These are phyloP conservation scores for Saturnispora besseyi DNA, from an alignment of 805 yeast species.

Conservation along the genomic window DNA sequence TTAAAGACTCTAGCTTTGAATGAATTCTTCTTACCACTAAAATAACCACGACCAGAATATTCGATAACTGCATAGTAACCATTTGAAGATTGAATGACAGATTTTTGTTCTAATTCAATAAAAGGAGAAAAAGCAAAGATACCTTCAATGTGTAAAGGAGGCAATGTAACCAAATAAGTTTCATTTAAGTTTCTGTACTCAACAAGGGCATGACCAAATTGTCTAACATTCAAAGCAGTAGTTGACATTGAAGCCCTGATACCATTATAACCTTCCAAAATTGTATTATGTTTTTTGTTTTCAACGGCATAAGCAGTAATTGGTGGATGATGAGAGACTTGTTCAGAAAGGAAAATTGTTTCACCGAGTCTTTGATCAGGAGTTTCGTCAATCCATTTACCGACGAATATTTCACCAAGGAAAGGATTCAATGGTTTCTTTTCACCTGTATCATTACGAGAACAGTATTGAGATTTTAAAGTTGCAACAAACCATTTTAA, in stretches of 20 bases:
- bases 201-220: conserved; percentile 82
- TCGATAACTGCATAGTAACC: conserved; percentile 71
- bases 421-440: conserved; percentile 97
- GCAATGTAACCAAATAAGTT: conserved; percentile 73
- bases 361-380: conserved; percentile 53
- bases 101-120: conserved; percentile 85
- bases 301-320: conserved; percentile 83
- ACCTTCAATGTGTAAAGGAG: conserved; percentile 93
- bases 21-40: conserved; percentile 88
- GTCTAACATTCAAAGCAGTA: conserved; percentile 74
- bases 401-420: conserved; percentile 88
- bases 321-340: conserved; percentile 97
- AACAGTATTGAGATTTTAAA: conserved; percentile 85
- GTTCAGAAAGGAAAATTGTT: conserved; percentile 75
- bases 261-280: conserved; percentile 83
- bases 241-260: conserved; percentile 76
- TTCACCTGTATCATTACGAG: conserved; percentile 83
- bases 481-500: conserved; percentile 89
- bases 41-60: conserved; percentile 88
- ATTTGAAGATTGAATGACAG: conserved; percentile 72
- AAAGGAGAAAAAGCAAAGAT: conserved; percentile 84
- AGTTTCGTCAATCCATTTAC: conserved; percentile 64
- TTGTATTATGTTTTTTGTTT: conserved; percentile 61
- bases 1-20: conserved; percentile 77
- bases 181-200: conserved; percentile 55